Evolutionary conservation across 2,329 filamentous ascomycete genomes (phyloP).

Genomic region (Aspergillus quadrilineatus): DNA sequence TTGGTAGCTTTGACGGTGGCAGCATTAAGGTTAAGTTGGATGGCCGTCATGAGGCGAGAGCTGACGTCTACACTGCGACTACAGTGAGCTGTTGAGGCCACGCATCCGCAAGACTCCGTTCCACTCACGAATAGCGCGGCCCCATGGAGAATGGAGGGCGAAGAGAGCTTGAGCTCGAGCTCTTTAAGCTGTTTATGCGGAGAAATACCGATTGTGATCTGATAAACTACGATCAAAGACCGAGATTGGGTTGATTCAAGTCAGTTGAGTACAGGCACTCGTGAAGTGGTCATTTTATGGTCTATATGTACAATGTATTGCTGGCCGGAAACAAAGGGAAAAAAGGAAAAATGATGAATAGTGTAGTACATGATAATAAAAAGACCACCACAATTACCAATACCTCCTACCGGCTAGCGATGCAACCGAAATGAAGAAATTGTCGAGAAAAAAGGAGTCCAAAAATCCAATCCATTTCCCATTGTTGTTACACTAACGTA

Average conservation of each 20-base stretch:
- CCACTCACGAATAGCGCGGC: background rate
- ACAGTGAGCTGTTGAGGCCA: background rate
- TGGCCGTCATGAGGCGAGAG: slow-evolving; percentile 9
- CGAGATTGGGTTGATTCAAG: background rate
- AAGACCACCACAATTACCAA: slow-evolving; percentile 28
- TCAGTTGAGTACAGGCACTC: slow-evolving; percentile 4
- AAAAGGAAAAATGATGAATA: slow-evolving; percentile 18
- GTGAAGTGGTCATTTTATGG: slow-evolving; percentile 29
- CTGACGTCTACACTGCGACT: slow-evolving; percentile 14
- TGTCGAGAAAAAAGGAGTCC: background rate
- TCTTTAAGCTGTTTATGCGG: background rate
- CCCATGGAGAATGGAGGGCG: no score
- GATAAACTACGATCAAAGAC: background rate
- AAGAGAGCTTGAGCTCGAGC: background rate
- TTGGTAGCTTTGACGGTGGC: background rate
- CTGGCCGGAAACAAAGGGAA: slow-evolving; percentile 18
- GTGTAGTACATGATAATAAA: slow-evolving; percentile 33
- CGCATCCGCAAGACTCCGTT: slow-evolving; percentile 3
- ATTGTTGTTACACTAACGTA: slow-evolving; percentile 2
- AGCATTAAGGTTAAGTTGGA: background rate
- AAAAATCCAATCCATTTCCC: slow-evolving; percentile 3
- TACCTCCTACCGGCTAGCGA: slow-evolving; percentile 14
- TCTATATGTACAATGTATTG: slow-evolving; percentile 34
- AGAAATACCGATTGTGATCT: background rate
- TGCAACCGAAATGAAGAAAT: slow-evolving; percentile 7